Percentiles rank a stretch among this genome's conserved stretches.
Evolutionary conservation across 75 land plant species (phyloP).

Genomic region (Pinus taeda): DNA sequence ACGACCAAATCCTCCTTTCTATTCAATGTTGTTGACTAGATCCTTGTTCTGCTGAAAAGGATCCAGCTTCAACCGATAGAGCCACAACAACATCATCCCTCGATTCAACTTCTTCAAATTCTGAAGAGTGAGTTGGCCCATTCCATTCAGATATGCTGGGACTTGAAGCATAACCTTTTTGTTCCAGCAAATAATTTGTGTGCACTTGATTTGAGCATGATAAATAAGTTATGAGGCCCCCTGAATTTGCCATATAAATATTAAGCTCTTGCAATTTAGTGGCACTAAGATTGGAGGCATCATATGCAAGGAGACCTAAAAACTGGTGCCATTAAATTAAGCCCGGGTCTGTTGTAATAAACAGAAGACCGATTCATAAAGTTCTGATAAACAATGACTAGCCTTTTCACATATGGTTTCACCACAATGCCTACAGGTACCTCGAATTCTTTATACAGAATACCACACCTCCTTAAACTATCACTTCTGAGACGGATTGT

Average conservation of each 20-base stretch:
- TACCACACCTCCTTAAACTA: slow-evolving; percentile 44
- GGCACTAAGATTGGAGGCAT: slow-evolving; percentile 14
- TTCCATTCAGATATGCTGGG: no score
- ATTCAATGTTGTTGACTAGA: no score
- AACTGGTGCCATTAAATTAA: slow-evolving; percentile 41
- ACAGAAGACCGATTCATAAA: slow-evolving; percentile 30
- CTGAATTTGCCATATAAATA: neutral
- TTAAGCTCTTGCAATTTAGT: slow-evolving; percentile 22
- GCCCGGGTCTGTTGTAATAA: slow-evolving; percentile 26
- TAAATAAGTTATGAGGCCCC: no score
- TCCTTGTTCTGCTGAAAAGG: no score
- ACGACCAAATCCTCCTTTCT: no score
- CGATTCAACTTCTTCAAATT: no score
- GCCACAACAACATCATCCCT: no score
- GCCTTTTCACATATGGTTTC: slow-evolving; percentile 28
- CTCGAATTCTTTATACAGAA: slow-evolving; percentile 34
- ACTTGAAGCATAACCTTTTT: no score
- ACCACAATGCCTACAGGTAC: slow-evolving; percentile 26
- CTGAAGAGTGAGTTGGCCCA: no score
- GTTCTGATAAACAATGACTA: slow-evolving; percentile 46
- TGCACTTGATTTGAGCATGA: no score
- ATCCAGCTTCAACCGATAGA: no score
- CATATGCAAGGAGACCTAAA: slow-evolving; percentile 54
- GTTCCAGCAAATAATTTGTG: no score
- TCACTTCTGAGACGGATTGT: slow-evolving; percentile 48